Base-by-base conservation (phyloP, 805 yeast genomes). In the Cyberlindnera mississippiensis region DNA sequence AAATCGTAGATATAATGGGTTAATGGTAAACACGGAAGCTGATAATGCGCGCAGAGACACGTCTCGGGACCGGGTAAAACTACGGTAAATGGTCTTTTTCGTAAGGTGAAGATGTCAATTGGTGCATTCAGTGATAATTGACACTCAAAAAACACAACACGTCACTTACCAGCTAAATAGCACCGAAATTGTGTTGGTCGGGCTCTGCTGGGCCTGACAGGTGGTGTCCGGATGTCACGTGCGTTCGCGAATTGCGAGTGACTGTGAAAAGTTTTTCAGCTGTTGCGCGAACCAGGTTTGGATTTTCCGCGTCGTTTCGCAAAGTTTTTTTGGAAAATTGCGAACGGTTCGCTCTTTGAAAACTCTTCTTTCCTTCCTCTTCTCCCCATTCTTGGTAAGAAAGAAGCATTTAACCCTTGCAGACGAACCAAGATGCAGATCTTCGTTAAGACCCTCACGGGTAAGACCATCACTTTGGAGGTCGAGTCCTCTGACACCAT, bases 391-490 rank as follows among this genome's bases (percentile, higher is more conserved):
- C 49, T 55, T 50, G 52, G 57, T 66, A 70, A 47, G 68, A 62
- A 55, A 55, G 59, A 55, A 52, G 49, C 53, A 51, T 41, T 44
- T 53, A 33, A 37, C 34, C 30, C 41, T 66, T 71, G 76, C 75
- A 67, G 76, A 71, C 76, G 66, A 69, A 53, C 69, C 72, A 67
- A 63, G 67, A 85, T 85, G 95, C 95, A 86, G 80, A 90, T 91
- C 79, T 93, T 93, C 78, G 98, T 93, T 76, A 93, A 91, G 79
- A 91, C 99, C 78, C 82, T 93, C 71, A 90, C 98, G 63, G 98
- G 98, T 78, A 91, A 91, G 88, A 84, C 98, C 68, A 91, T 93
- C 77, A 90, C 97, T 68, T 81, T 90, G 57, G 97, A 90, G 77
- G 97, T 89, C 57, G 96, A 90, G 76, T 88, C 97, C 52, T 87